These are phyloP conservation scores for Claviceps sorghi DNA, from an alignment of 2,329 filamentous ascomycete genomes.

Conservation along the genomic window DNA sequence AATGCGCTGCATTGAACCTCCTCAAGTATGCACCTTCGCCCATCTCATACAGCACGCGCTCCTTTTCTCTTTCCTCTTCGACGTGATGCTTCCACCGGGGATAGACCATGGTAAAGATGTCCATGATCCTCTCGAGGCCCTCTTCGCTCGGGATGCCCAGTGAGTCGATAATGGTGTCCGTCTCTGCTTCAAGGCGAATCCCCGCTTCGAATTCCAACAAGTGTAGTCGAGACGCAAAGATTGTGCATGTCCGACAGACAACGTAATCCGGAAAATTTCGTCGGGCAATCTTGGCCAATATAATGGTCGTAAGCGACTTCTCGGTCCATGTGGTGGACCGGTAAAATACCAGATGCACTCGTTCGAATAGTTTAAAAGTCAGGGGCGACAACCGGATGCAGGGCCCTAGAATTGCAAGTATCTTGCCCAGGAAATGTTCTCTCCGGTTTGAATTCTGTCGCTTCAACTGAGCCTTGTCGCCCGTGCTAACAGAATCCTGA, in stretches of 20 bases:
- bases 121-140: conserved; percentile 51
- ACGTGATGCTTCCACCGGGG: conserved; percentile 67
- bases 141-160: conserved; percentile 53
- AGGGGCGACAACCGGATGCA: conserved; percentile 67
- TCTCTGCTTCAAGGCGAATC: conserved; percentile 62
- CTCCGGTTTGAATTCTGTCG: conserved; percentile 45
- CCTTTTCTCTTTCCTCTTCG: conserved; percentile 60
- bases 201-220: conserved; percentile 83
- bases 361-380: conserved; percentile 71
- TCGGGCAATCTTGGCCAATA: conserved; percentile 76
- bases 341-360: conserved; percentile 92
- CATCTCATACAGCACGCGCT: conserved; percentile 60
- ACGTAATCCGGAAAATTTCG: conserved; percentile 83
- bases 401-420: conserved; percentile 61
- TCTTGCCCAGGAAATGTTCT: conserved; percentile 61
- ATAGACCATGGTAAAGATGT: conserved; percentile 60
- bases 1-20: conserved; percentile 79
- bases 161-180: conserved; percentile 72
- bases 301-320: conserved; percentile 88
- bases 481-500: conserved; percentile 19
- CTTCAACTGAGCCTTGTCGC: conserved; percentile 8
- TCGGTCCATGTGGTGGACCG: conserved; percentile 94
- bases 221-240: conserved; percentile 62
- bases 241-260: conserved; percentile 76
- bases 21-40: conserved; percentile 82